phyloP scores from a whole-genome alignment of 2,329 filamentous ascomycete genomes.

The Epichloe uncinata region DNA sequence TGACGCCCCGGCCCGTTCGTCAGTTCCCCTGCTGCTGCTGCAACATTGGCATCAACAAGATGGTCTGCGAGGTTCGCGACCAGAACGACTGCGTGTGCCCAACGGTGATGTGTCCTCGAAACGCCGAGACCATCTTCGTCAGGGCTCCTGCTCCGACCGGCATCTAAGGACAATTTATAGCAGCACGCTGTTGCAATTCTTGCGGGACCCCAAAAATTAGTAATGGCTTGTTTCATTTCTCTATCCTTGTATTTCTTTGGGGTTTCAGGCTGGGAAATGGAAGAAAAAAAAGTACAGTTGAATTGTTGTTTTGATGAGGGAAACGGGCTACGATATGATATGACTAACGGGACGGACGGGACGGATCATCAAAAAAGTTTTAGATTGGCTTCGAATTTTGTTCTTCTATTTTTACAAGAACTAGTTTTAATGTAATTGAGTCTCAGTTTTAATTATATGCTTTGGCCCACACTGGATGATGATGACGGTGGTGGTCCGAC shows the following conservation, averaged over 20 bases:
- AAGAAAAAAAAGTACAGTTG: neutral
- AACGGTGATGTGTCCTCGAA: slow-evolving; percentile 6
- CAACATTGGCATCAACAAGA: slow-evolving; percentile 6
- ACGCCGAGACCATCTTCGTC: slow-evolving; percentile 1
- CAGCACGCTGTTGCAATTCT: neutral
- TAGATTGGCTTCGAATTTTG: neutral
- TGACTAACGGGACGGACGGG: neutral
- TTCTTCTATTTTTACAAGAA: neutral
- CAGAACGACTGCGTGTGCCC: slow-evolving; percentile 12
- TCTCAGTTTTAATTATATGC: neutral
- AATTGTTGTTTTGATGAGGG: neutral
- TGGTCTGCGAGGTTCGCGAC: slow-evolving; percentile 9
- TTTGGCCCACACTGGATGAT: neutral
- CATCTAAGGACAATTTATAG: neutral
- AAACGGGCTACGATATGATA: neutral
- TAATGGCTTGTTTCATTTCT: neutral
- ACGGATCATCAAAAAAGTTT: neutral
- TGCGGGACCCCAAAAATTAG: neutral
- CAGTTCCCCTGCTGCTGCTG: slow-evolving; percentile 13
- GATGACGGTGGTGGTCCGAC: neutral
- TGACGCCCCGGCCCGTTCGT: neutral
- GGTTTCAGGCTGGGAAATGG: neutral
- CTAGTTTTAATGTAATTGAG: neutral
- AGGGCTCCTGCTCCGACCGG: neutral
- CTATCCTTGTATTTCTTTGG: neutral